Percentiles rank a stretch among this genome's conserved stretches.
Conservation (phyloP, 164 flowering plant species). For the Liriodendron chinense region DNA sequence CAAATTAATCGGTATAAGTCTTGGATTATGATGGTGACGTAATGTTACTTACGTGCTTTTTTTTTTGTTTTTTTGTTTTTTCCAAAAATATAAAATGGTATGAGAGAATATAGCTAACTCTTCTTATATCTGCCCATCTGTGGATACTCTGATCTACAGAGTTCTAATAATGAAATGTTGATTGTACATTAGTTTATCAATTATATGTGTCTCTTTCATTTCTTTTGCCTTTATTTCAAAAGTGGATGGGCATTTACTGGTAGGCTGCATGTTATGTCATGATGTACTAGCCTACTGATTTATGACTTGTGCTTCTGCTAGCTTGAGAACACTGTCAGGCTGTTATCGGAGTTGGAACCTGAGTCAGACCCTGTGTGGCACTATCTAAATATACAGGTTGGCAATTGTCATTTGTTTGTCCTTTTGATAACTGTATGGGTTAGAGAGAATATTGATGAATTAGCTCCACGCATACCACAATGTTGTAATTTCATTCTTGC, state of each 20-base stretch:
- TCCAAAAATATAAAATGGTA: too few species aligned
- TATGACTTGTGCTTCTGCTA: constrained; percentile 28
- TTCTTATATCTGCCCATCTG: background rate
- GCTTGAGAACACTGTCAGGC: constrained; percentile 96
- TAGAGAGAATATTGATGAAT: background rate
- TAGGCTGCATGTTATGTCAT: background rate
- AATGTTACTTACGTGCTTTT: background rate
- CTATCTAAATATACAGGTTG: constrained; percentile 91
- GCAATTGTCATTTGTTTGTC: constrained; percentile 5
- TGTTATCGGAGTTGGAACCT: constrained; percentile 95
- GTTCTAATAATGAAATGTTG: too few species aligned
- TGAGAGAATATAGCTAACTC: too few species aligned
- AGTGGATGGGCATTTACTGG: background rate
- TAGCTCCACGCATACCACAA: background rate
- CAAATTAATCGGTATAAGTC: background rate
- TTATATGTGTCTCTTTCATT: background rate
- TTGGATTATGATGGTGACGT: background rate
- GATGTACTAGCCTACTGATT: constrained; percentile 7
- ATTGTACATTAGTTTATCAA: background rate
- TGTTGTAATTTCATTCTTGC: background rate
- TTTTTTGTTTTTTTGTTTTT: too few species aligned
- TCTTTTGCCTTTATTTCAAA: background rate
- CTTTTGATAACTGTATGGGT: background rate
- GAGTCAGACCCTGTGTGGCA: constrained; percentile 99
- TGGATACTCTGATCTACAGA: background rate